These are phyloP conservation scores for Agapanthus africanus DNA, from an alignment of 106 monocot genomes.

Conservation along the genomic window DNA sequence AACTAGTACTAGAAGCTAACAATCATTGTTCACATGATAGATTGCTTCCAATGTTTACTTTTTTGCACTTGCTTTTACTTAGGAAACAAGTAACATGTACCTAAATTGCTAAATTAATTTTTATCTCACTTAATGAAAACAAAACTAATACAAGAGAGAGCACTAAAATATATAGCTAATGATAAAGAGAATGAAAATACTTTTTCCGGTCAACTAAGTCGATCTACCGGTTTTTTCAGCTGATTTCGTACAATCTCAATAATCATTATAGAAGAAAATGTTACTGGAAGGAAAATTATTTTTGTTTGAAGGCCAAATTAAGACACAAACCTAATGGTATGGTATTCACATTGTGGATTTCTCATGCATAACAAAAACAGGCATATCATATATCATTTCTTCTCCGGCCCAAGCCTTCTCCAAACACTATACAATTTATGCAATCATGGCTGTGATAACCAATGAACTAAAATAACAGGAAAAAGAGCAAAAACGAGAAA, in stretches of 20 bases:
- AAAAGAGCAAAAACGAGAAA: neutral
- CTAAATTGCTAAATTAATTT: neutral
- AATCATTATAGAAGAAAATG: too few species aligned
- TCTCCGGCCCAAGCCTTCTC: neutral
- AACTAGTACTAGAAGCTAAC: neutral
- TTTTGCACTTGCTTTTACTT: neutral
- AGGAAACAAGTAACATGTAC: neutral
- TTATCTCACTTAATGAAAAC: neutral
- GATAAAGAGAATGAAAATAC: neutral
- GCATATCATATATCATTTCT: neutral
- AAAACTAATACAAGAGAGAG: neutral
- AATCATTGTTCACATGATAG: neutral
- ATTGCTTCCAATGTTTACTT: neutral
- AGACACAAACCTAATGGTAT: neutral
- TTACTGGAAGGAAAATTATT: too few species aligned
- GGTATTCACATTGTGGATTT: neutral
- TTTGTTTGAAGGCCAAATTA: too few species aligned
- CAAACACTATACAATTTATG: conserved; percentile 1
- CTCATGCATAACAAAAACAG: neutral
- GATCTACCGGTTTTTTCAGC: too few species aligned
- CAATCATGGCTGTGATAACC: neutral
- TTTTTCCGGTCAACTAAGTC: too few species aligned
- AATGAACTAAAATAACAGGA: neutral
- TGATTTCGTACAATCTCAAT: too few species aligned
- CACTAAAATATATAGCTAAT: neutral